Conservation (phyloP, 208 protist genomes). For the Wallacemonas sp. region DNA sequence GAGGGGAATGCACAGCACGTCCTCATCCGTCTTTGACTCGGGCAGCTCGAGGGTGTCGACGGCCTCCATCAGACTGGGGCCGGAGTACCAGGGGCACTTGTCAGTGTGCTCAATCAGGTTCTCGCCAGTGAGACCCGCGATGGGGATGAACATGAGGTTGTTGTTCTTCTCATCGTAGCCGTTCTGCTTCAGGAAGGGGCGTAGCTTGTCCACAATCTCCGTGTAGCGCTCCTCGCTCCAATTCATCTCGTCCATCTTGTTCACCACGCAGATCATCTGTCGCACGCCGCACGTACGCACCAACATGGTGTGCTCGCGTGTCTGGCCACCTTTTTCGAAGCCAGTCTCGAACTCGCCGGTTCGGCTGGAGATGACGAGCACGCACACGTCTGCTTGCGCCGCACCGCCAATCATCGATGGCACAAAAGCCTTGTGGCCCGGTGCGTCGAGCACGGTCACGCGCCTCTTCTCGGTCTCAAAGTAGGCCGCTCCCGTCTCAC, state of each 20-base stretch:
- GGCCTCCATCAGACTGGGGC: constrained; percentile 90
- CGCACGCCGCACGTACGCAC: constrained; percentile 98
- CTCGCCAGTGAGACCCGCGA: constrained; percentile 93
- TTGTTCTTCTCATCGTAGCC: constrained; percentile 92
- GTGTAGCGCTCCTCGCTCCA: constrained; percentile 96
- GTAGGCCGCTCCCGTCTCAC: constrained; percentile 96
- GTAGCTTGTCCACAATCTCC: constrained; percentile 94
- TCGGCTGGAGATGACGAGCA: constrained; percentile 98
- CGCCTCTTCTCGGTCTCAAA: constrained; percentile 96
- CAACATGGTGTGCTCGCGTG: constrained; percentile 98
- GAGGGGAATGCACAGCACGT: constrained; percentile 93
- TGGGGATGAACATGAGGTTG: constrained; percentile 96
- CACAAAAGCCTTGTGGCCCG: constrained; percentile 98
- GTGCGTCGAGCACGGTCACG: constrained; percentile 99
- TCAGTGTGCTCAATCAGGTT: constrained; percentile 92
- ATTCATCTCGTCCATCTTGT: constrained; percentile 99
- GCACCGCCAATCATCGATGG: constrained; percentile 99
- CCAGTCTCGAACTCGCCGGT: constrained; percentile 99
- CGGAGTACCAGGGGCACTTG: constrained; percentile 91
- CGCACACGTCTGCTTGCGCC: constrained; percentile 97
- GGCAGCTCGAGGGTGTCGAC: constrained; percentile 89
- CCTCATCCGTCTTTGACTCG: constrained; percentile 76
- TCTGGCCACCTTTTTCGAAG: constrained; percentile 99
- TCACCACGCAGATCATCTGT: constrained; percentile 97
- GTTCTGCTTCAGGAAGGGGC: constrained; percentile 94